Conservation (phyloP, 2,329 filamentous ascomycete species). For the Eutypa lata region DNA sequence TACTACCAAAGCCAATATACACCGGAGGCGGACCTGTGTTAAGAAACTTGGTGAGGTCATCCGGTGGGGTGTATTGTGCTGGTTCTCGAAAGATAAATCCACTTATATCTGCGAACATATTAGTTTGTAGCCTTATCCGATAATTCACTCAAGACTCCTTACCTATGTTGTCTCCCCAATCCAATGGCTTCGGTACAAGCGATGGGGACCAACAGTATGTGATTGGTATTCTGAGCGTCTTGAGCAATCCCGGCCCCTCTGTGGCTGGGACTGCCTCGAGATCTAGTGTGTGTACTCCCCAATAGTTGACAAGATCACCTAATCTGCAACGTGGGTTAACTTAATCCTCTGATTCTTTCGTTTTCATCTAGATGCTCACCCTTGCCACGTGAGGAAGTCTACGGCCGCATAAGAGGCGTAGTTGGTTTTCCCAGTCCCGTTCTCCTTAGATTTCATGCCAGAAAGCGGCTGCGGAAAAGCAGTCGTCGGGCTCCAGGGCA, state of each 20-base stretch:
- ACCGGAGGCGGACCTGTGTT: constrained; percentile 67
- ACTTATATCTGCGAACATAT: constrained; percentile 41
- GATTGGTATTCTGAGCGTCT: neutral
- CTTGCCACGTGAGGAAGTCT: too few relatives aligned
- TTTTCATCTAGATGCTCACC: too few relatives aligned
- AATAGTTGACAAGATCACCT: too few relatives aligned
- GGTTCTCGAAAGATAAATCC: constrained; percentile 75
- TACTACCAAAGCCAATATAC: constrained; percentile 81
- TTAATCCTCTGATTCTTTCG: too few relatives aligned
- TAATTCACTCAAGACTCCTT: constrained; percentile 33
- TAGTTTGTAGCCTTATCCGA: neutral
- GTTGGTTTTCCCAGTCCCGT: too few relatives aligned
- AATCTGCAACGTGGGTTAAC: too few relatives aligned
- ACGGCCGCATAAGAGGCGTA: too few relatives aligned
- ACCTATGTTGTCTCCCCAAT: constrained; percentile 67
- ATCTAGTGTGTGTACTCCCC: too few relatives aligned
- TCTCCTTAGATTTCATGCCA: too few relatives aligned
- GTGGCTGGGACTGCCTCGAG: too few relatives aligned
- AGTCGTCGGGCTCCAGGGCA: constrained; percentile 87
- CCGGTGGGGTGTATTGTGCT: constrained; percentile 62
- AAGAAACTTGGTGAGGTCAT: constrained; percentile 65
- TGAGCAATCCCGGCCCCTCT: too few relatives aligned
- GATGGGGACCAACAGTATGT: constrained; percentile 47
- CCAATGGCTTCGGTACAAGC: constrained; percentile 73
- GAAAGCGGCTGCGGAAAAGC: constrained; percentile 84